These are phyloP conservation scores for Lactifluus echinatus DNA, from an alignment of 768 basidiomycete species.

Conservation along the genomic window DNA sequence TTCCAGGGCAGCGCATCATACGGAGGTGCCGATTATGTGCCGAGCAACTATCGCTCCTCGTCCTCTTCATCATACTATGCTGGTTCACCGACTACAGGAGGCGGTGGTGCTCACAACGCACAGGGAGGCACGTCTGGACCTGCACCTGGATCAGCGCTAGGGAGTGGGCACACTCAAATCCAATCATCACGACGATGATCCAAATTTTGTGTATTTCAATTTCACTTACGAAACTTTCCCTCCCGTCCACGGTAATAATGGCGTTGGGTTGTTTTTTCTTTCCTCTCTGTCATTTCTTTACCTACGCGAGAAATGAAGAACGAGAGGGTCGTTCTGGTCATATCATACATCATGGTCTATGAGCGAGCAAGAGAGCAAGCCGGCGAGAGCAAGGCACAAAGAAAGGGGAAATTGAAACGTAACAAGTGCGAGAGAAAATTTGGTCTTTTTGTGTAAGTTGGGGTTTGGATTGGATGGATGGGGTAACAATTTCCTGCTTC, in stretches of 20 bases:
- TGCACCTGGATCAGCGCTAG: neutral
- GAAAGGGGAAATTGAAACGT: neutral
- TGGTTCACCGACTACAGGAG: neutral
- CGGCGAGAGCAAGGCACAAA: slow-evolving; percentile 1
- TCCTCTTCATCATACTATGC: neutral
- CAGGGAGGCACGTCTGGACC: too few relatives aligned
- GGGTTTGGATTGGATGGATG: neutral
- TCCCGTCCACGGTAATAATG: too few relatives aligned
- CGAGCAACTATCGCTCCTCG: neutral
- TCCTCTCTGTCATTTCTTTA: neutral
- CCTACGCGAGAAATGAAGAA: neutral
- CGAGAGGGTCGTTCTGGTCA: neutral
- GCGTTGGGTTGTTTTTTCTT: neutral
- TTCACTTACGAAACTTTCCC: too few relatives aligned
- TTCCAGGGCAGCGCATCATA: neutral
- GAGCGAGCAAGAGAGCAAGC: slow-evolving; percentile 6
- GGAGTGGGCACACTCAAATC: neutral
- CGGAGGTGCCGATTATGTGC: neutral
- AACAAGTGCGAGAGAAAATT: neutral
- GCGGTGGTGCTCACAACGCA: neutral
- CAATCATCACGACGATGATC: neutral
- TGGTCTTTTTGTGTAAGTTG: neutral
- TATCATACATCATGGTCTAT: slow-evolving; percentile 17
- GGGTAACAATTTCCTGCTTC: neutral
- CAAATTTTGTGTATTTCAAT: too few relatives aligned